Evolutionary conservation across 2,329 filamentous ascomycete genomes (phyloP).

Genomic region (Aspergillus sp.): DNA sequence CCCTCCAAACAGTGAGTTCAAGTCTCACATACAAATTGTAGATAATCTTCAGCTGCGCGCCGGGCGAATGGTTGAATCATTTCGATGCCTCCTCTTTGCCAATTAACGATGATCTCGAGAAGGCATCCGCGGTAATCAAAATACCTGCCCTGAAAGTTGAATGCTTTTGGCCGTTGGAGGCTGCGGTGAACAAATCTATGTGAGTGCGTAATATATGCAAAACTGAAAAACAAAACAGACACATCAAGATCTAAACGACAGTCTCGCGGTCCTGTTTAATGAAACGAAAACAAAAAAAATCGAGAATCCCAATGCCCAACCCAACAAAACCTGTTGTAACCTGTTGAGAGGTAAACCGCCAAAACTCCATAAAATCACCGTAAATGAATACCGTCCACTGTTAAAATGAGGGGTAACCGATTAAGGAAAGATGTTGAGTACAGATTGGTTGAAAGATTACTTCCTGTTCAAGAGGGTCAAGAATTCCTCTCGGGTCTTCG

Average conservation of each 20-base stretch:
- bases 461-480: constrained; percentile 71
- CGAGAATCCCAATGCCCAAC: constrained; percentile 24
- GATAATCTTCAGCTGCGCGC: not conserved
- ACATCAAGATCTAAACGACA: not conserved
- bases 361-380: constrained; percentile 33
- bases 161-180: not conserved
- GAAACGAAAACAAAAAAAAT: constrained; percentile 18
- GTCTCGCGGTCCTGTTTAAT: not conserved
- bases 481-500: constrained; percentile 95
- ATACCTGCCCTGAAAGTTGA: not conserved
- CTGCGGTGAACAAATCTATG: constrained; percentile 2
- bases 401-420: constrained; percentile 23
- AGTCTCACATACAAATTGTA: not conserved
- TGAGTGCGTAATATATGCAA: not conserved
- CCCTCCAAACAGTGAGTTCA: not conserved
- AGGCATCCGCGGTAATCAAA: not conserved
- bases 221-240: not conserved
- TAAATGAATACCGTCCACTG: constrained; percentile 24
- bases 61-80: not conserved
- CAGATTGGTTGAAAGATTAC: constrained; percentile 27
- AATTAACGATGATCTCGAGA: not conserved
- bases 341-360: constrained; percentile 43
- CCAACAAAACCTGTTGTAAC: constrained; percentile 20
- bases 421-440: constrained; percentile 15
- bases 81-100: not conserved